Conservation (phyloP, 1,139 yeast species). For the Magnusiomyces tetraspermus region DNA sequence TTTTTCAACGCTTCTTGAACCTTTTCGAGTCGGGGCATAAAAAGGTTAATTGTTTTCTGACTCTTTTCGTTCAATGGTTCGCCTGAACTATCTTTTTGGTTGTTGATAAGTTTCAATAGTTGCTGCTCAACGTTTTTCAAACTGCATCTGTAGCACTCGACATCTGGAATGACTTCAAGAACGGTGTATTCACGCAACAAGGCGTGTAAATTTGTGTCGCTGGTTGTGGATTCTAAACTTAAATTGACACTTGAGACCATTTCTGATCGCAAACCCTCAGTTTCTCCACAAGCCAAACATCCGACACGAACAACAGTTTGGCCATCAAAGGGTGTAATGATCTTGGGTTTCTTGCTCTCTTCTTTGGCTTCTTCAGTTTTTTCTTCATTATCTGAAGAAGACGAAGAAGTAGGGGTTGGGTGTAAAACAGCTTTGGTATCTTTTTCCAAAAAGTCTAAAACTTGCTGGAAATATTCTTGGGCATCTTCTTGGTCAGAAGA, state of each 20-base stretch:
- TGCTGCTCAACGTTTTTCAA: conserved; percentile 43
- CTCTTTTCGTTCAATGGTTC: too few species aligned
- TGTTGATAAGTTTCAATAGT: conserved; percentile 2
- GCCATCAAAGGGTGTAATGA: conserved; percentile 86
- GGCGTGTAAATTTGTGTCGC: conserved; percentile 42
- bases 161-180: conserved; percentile 84
- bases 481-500: conserved; percentile 94
- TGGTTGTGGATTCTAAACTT: conserved; percentile 37
- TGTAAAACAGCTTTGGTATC: conserved; percentile 33
- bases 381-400: too few species aligned
- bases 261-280: conserved; percentile 80
- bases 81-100: not conserved
- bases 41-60: not conserved
- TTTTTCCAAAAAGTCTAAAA: conserved; percentile 61
- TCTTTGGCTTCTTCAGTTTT: conserved; percentile 8
- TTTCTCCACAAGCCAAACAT: conserved; percentile 82
- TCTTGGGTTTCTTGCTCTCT: conserved; percentile 19
- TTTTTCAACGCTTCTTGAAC: conserved; percentile 51
- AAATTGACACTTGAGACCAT: conserved; percentile 74
- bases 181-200: conserved; percentile 63
- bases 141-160: conserved; percentile 88
- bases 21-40: conserved; percentile 32
- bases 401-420: not conserved
- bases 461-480: conserved; percentile 81
- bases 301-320: conserved; percentile 79